Conservation (phyloP, 768 basidiomycete species). For the Psilocybe sp. region DNA sequence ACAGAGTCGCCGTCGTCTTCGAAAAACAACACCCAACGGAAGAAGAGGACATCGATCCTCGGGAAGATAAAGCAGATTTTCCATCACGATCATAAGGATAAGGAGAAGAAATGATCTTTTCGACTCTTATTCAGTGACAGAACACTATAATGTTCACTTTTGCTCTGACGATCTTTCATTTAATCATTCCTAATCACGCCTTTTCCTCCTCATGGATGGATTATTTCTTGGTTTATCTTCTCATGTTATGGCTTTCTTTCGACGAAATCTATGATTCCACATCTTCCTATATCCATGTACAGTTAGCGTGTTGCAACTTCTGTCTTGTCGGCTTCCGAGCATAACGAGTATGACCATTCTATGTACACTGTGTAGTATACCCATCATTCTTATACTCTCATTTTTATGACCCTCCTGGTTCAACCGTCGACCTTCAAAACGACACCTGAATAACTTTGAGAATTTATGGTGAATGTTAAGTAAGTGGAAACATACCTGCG, state of each 20-base stretch:
- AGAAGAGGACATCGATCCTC: slow-evolving; percentile 56
- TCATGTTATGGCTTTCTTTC: slow-evolving; percentile 1
- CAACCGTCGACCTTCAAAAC: slow-evolving; percentile 17
- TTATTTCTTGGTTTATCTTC: slow-evolving; percentile 2
- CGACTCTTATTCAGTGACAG: not conserved
- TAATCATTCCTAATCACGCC: too few relatives aligned
- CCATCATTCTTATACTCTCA: not conserved
- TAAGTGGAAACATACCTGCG: slow-evolving; percentile 52
- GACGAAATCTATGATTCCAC: not conserved
- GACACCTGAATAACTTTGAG: slow-evolving; percentile 14
- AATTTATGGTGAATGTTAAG: not conserved
- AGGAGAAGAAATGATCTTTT: slow-evolving; percentile 22
- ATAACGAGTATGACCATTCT: too few relatives aligned
- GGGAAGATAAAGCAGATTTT: slow-evolving; percentile 54
- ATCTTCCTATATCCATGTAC: slow-evolving; percentile 4
- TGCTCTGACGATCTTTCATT: too few relatives aligned
- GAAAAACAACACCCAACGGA: slow-evolving; percentile 29
- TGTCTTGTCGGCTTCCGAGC: slow-evolving; percentile 4
- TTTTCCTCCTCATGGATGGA: slow-evolving; percentile 4
- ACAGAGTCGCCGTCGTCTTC: slow-evolving; percentile 26
- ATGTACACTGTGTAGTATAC: not conserved
- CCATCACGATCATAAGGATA: slow-evolving; percentile 38
- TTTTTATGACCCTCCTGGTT: slow-evolving; percentile 1
- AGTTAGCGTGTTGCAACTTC: not conserved
- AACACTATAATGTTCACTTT: too few relatives aligned